phyloP scores from a whole-genome alignment of 192 early-diverging fungal species.

The Coemansia sp. region DNA sequence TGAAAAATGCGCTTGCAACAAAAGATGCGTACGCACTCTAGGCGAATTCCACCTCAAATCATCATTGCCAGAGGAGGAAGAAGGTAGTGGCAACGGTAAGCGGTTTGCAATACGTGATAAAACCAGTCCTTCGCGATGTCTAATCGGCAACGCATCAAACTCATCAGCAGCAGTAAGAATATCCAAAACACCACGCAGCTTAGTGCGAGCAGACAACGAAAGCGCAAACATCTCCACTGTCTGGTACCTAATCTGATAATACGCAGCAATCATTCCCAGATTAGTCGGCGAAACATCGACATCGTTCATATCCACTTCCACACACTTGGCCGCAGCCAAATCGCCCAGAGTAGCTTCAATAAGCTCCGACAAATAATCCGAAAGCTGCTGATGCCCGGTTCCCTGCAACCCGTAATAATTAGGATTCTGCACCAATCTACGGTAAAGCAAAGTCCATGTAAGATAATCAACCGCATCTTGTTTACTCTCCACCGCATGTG shows the following conservation, averaged over 20 bases:
- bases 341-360: conserved; percentile 91
- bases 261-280: conserved; percentile 96
- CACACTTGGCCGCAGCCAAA: conserved; percentile 83
- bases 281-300: conserved; percentile 74
- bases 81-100: conserved; percentile 61
- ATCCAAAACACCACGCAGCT: conserved; percentile 87
- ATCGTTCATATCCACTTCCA: conserved; percentile 25
- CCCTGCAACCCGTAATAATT: conserved; percentile 95
- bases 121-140: conserved; percentile 87
- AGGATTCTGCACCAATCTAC: conserved; percentile 94
- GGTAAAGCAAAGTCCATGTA: conserved; percentile 98
- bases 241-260: conserved; percentile 93
- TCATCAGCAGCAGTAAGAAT: conserved; percentile 93
- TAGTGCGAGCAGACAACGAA: conserved; percentile 83
- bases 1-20: conserved; percentile 95
- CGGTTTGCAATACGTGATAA: conserved; percentile 81
- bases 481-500: conserved; percentile 93
- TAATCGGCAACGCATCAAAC: conserved; percentile 88
- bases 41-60: conserved; percentile 70
- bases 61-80: not conserved
- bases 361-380: conserved; percentile 91
- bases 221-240: conserved; percentile 94
- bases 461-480: conserved; percentile 99
- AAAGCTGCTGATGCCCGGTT: conserved; percentile 82
- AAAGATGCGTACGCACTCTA: conserved; percentile 88